Evolutionary conservation across 495 filamentous ascomycete species (phyloP), one percentile per base, ranked within the genome.

Genomic region (Cenococcum geophilum): DNA sequence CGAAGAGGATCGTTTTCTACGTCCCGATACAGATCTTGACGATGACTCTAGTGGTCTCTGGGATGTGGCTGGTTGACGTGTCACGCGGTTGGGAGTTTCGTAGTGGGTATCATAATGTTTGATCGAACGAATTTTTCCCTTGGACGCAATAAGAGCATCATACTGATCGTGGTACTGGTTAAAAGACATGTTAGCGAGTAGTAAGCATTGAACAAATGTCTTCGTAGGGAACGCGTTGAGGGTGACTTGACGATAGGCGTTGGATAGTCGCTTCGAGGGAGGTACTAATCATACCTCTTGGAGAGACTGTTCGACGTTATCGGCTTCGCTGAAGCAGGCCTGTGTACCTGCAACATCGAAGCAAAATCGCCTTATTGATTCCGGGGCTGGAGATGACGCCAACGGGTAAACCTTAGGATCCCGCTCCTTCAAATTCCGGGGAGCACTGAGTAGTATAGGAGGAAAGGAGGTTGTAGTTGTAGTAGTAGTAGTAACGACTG

Each of bases 391-490:
- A 21, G 85, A 82, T 45, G 79, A 77, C 50, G 93, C 95, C 37
- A 99, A 79, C 52, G 95, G 95, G 73, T 92, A 99, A 63, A 89
- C 80, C 69, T 95, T 92, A 9, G 88, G 78, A 74, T 97, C 92
- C 51, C 95, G 83, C 51, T 88, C 82, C 45, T 79, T 74, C 16
- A 91, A 77, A 22, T 88, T 83, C 50, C 84, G 83, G 25, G 92
- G 88, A 48, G 88, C 83, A 59, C 83, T 84, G 65, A 97, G 82
- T 52, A 88, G 72, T 12, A 97, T 74, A 18, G 91, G 92, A 14
- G 93, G 92, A 61, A 93, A 92, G 5, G 84, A 85, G 36, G 89
- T 86, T 21, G 93, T 96, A 0, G 92, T 97, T 0, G 90, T 96
- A 0, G 92, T 97, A 0, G 92, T 97, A 0, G 93, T 97, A 4